Base-by-base conservation (phyloP, 2,329 filamentous ascomycete genomes). In the Arthrocladium fulminans region DNA sequence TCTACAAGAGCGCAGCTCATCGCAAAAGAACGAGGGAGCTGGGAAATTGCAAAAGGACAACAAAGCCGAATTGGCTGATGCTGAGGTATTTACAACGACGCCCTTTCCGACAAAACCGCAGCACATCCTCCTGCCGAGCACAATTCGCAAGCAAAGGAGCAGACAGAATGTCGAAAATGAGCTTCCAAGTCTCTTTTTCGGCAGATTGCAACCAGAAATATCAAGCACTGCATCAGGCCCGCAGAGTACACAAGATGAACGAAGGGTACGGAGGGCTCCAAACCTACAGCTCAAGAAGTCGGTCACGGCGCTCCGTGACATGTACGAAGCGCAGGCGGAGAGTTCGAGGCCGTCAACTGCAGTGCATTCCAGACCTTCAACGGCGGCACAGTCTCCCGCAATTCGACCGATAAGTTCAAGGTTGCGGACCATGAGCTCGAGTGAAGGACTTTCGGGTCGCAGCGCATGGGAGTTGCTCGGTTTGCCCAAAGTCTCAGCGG, bases 101-200 rank as follows among this genome's bases (percentile, higher is more conserved):
- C 69, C 70, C 13, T 72, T 68, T 54, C 70, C 70, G n/a, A 71
- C 69, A 10, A 72, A 70, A 49, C 66, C 69, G 13, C 66, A 68
- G 43, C 70, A 73, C 53, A 61, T 72, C 19, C 60, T 73, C 24
- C 53, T 68, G 12, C 70, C 69, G 4, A 64, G 62, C 34, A 63
- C 67, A 3, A 62, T 59, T 17, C 51, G 51, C 20, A 56, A 53
- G 34, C 49, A 56, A 48, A 53, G 47, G 42, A 52, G 52, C 35
- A 37, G 49, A n/a, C 48, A 41, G 6, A 52, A 51, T 39, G 38
- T 46, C 3, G 45, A 38, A 27, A 41, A 24, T 34, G 24, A 47
- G 32, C 15, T 19, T n/a, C 30, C 44, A n/a, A 48, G 53, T 17
- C 39, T 43, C 35, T 51, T 54, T 15, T 23, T 45, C 48, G 49